Base-by-base conservation (phyloP, 2,329 filamentous ascomycete genomes). In the Teratosphaeria viscida region DNA sequence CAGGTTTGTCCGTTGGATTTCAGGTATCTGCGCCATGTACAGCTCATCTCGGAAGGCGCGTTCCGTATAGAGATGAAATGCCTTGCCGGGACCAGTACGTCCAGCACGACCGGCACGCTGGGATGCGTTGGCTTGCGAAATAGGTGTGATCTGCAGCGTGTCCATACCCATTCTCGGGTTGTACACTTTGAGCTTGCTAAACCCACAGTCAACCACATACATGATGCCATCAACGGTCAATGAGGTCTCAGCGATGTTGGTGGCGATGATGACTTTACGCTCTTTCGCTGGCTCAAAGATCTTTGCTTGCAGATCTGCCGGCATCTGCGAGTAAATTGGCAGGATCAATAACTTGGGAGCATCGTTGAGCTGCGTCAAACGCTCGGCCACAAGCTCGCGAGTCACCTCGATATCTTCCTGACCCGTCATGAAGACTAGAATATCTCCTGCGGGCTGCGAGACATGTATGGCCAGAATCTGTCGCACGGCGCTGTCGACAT, bases 111-210 rank as follows among this genome's bases (percentile, higher is more conserved):
- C 94, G 49, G 94, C 92, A 68, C 94, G 85, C 71, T 99, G 94
- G 3, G 89, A 91, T 4, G 91, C 88, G 73, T 99, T 99, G 66
- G 94, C 94, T 73, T 99, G 94, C 2, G 92, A 96, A 57, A 99
- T 95, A 0, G 94, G 94, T 0, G 94, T 99, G 66, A 99, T 95
- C 70, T 97, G 94, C 14, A 99, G 82, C 0, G 92, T 96, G 70
- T 99, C 94, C 94, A 99, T 99, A 60, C 94, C 94, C 90, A 99
- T 97, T 57, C 92, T 89, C 5, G 94, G 92, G 69, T 99, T 99
- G 76, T 97, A 99, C 4, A 99, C 94, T 73, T 99, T 99, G 71
- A 97, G 83, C 73, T 99, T 99, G 1, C 91, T 95, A 74, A 92
- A 99, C 0, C 94, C 94, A 1, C 90, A 86, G 72, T 99, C 94